Evolutionary conservation across 768 basidiomycete species (phyloP).

Genomic region (Boletellus sp.): DNA sequence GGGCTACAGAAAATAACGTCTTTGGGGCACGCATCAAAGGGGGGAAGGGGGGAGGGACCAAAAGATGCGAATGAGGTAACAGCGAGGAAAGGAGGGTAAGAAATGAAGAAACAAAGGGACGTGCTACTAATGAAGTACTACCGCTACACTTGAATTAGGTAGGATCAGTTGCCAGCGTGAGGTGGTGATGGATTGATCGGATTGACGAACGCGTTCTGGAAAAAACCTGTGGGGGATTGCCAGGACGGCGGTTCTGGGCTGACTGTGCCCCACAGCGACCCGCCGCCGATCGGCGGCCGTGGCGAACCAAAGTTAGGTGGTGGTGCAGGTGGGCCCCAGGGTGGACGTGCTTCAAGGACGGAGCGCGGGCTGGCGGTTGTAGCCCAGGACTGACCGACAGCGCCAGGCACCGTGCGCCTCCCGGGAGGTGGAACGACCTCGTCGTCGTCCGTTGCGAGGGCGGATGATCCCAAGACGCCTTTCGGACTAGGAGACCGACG

Average conservation of each 20-base stretch:
- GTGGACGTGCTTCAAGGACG: slow-evolving; percentile 38
- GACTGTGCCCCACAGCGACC: slow-evolving; percentile 39
- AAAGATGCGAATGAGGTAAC: too few species aligned
- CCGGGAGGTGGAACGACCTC: slow-evolving; percentile 61
- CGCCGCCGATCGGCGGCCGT: slow-evolving; percentile 35
- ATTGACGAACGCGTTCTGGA: slow-evolving; percentile 44
- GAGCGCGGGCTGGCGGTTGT: slow-evolving; percentile 44
- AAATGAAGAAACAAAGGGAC: background rate
- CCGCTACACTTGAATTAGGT: slow-evolving; percentile 25
- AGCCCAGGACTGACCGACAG: slow-evolving; percentile 49
- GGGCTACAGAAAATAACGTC: slow-evolving; percentile 10
- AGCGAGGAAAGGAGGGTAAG: background rate
- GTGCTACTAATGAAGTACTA: slow-evolving; percentile 11
- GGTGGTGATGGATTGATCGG: slow-evolving; percentile 49
- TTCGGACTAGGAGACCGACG: slow-evolving; percentile 56
- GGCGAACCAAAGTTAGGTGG: slow-evolving; percentile 34
- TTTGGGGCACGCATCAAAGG: slow-evolving; percentile 2
- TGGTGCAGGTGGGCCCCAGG: slow-evolving; percentile 43
- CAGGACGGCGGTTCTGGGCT: slow-evolving; percentile 43
- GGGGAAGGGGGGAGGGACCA: too few species aligned
- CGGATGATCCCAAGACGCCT: slow-evolving; percentile 70
- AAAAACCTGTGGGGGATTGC: slow-evolving; percentile 48
- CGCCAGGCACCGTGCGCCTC: slow-evolving; percentile 38
- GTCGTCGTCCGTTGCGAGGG: slow-evolving; percentile 75
- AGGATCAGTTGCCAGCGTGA: slow-evolving; percentile 30